Base-by-base conservation (phyloP, 805 yeast genomes). In the Cyberlindnera nakhonratchasimensis region DNA sequence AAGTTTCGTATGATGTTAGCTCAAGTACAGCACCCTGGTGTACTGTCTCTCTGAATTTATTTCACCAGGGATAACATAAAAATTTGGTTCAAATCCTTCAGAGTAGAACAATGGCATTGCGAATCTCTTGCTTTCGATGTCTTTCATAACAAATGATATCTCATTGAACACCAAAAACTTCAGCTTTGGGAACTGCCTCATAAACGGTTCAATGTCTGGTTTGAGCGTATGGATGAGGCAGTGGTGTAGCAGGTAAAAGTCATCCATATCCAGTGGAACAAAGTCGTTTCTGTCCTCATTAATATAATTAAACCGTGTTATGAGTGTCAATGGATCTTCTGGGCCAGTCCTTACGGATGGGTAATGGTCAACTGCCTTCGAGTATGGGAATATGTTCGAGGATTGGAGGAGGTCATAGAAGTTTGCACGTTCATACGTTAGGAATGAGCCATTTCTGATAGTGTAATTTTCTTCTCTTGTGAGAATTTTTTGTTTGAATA, bases 281-380 rank as follows among this genome's bases (percentile, higher is more conserved):
- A 61, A 66, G 1, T 49, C 45, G 4, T 39, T 24, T 26, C 55
- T 29, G 12, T 43, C 47, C 17, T 36, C 24, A 31, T 57, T 52
- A 11, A 42, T 37, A 3, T 53, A 41, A 37, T 66, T 43, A 56
- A 49, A 66, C 50, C 50, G 50, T 34, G 24, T 38, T 35, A 42
- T 53, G 58, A 56, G 65, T 47, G 42, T 52, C 45, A 59, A 53
- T 29, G 67, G 44, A 42, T 58, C 61, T 61, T 66, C 69, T 13
- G 69, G 64, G 21, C 66, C 69, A 0, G 74, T 69, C 36, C 67
- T 58, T 4, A 69, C 72, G 31, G 69, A 59, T 20, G 74, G 74
- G 46, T 64, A 68, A 34, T 52, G 54, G 47, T 68, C 74, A 34
- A 69, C 65, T 1, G 73, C 72, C 42, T 68, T 69, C 1, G 73